Conservation (phyloP, 2,329 filamentous ascomycete genomes). For the Xylaria sp. region DNA sequence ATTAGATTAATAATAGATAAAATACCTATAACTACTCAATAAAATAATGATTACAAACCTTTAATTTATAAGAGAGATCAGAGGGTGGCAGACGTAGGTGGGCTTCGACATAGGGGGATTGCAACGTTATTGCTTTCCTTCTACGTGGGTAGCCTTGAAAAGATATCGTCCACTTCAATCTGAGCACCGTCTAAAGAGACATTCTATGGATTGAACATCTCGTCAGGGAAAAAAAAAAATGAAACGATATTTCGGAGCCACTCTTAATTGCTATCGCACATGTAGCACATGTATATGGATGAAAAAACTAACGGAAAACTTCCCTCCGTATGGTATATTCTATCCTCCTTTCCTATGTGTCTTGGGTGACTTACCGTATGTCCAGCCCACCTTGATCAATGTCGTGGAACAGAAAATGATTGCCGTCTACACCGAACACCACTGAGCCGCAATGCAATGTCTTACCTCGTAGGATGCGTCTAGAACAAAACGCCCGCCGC, state of each 20-base stretch:
- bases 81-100: too few relatives aligned
- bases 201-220: too few relatives aligned
- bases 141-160: too few relatives aligned
- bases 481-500: background rate
- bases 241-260: background rate
- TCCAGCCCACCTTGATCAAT: background rate
- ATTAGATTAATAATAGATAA: too few relatives aligned
- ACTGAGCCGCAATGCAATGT: slow-evolving; percentile 11
- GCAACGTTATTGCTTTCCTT: too few relatives aligned
- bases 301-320: background rate
- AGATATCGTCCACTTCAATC: background rate
- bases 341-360: background rate
- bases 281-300: background rate
- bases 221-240: background rate
- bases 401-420: background rate
- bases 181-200: too few relatives aligned
- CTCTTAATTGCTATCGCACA: background rate
- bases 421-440: background rate
- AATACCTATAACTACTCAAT: too few relatives aligned
- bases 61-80: too few relatives aligned
- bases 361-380: background rate
- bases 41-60: too few relatives aligned
- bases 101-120: too few relatives aligned
- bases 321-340: background rate
- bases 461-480: background rate